phyloP scores from a whole-genome alignment of 2,329 filamentous ascomycete genomes.

The Colletotrichum cordylinicola region DNA sequence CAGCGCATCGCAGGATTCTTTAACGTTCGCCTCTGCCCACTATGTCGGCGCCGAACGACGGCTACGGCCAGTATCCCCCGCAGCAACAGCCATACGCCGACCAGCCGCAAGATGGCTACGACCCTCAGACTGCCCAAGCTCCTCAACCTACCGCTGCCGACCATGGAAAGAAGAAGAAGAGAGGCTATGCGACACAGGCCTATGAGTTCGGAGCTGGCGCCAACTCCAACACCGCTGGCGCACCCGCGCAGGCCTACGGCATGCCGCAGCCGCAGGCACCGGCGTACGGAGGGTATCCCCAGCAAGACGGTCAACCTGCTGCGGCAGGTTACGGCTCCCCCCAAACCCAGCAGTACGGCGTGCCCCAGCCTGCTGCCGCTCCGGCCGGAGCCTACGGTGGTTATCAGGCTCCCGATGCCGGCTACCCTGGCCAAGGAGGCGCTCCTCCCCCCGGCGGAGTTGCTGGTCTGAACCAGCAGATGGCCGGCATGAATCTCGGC shows the following conservation, averaged over 20 bases:
- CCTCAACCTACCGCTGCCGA: conserved; percentile 42
- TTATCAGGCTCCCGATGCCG: conserved; percentile 72
- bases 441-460: conserved; percentile 54
- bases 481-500: conserved; percentile 83
- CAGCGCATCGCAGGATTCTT: background rate
- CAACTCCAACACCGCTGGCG: conserved; percentile 64
- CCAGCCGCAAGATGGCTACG: conserved; percentile 40
- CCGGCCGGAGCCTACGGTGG: conserved; percentile 58
- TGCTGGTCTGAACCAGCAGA: conserved; percentile 80
- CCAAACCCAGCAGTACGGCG: conserved; percentile 45
- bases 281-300: conserved; percentile 66
- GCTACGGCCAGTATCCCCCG: conserved; percentile 56
- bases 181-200: conserved; percentile 91
- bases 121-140: conserved; percentile 36
- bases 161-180: conserved; percentile 82
- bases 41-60: conserved; percentile 64
- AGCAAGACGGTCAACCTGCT: conserved; percentile 48
- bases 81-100: conserved; percentile 48
- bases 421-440: conserved; percentile 64
- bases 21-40: conserved; percentile 27
- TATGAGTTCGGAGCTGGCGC: conserved; percentile 91
- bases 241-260: conserved; percentile 52
- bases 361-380: conserved; percentile 43
- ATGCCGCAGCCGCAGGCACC: conserved; percentile 47
- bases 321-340: conserved; percentile 47